Conservation (phyloP, 2,329 filamentous ascomycete genomes). For the Trichoderma sp. region DNA sequence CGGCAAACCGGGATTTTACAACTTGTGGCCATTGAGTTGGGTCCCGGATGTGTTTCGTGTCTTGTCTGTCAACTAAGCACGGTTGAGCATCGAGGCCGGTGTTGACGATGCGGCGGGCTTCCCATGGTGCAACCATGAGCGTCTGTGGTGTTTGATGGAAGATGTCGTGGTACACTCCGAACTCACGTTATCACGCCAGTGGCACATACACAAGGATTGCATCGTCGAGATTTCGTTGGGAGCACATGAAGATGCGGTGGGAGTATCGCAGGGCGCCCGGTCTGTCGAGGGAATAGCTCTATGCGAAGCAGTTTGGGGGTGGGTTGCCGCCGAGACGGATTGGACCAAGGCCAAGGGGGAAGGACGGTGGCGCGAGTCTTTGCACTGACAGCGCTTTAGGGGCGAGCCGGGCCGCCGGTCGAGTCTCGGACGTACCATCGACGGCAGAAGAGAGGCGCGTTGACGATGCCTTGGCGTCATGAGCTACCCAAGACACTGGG, state of each 20-base stretch:
- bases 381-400: slow-evolving; percentile 23
- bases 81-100: not conserved
- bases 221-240: not conserved
- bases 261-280: slow-evolving; percentile 17
- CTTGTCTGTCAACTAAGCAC: not conserved
- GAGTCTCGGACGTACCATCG: slow-evolving; percentile 26
- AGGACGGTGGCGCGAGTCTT: slow-evolving; percentile 25
- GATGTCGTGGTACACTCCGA: not conserved
- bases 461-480: slow-evolving; percentile 25
- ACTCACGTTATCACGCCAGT: slow-evolving; percentile 6
- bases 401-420: slow-evolving; percentile 29
- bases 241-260: slow-evolving; percentile 6
- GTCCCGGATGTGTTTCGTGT: not conserved
- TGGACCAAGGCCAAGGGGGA: slow-evolving; percentile 18
- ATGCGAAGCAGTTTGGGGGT: slow-evolving; percentile 3
- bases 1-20: not conserved
- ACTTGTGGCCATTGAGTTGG: not conserved
- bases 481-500: slow-evolving; percentile 14
- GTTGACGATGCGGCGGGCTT: not conserved
- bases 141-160: not conserved
- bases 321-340: slow-evolving; percentile 20
- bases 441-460: slow-evolving; percentile 12
- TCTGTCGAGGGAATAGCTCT: slow-evolving; percentile 17
- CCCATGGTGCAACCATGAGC: not conserved
- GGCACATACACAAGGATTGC: not conserved